A percentile compares a stretch with the other conserved stretches of the same genome.
Evolutionary conservation across 345 rosid species (phyloP).

Genomic region (Melaleuca quinquenervia): DNA sequence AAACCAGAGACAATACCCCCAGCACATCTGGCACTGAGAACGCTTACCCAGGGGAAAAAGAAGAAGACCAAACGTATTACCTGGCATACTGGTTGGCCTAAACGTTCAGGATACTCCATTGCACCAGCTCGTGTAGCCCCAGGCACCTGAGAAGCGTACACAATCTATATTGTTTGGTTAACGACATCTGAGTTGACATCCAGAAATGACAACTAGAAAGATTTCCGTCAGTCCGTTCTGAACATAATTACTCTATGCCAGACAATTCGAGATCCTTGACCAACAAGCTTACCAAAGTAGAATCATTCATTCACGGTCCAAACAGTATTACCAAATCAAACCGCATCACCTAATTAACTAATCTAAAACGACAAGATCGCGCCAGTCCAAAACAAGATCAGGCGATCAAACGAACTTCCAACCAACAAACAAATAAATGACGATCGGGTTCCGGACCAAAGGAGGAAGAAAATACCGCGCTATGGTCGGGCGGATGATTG

Average conservation of each 20-base stretch:
- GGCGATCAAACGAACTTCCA: background rate
- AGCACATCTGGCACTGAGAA: background rate
- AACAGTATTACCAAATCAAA: background rate
- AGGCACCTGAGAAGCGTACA: constrained; percentile 30
- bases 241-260: background rate
- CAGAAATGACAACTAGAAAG: background rate
- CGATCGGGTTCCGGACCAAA: background rate
- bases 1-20: background rate
- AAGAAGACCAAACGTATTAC: constrained; percentile 13
- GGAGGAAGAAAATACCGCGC: constrained; percentile 31
- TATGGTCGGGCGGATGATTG: constrained; percentile 89
- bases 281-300: background rate
- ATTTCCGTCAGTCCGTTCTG: background rate
- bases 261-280: background rate
- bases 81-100: constrained; percentile 79
- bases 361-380: background rate
- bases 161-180: background rate
- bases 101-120: constrained; percentile 66
- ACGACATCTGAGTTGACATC: background rate
- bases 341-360: background rate
- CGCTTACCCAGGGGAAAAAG: background rate
- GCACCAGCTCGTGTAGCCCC: constrained; percentile 49
- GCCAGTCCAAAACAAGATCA: background rate
- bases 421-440: background rate
- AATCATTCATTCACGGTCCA: background rate